These are phyloP conservation scores for Phytophthora pluvialis DNA, from an alignment of 352 stramenopile species.

Conservation along the genomic window DNA sequence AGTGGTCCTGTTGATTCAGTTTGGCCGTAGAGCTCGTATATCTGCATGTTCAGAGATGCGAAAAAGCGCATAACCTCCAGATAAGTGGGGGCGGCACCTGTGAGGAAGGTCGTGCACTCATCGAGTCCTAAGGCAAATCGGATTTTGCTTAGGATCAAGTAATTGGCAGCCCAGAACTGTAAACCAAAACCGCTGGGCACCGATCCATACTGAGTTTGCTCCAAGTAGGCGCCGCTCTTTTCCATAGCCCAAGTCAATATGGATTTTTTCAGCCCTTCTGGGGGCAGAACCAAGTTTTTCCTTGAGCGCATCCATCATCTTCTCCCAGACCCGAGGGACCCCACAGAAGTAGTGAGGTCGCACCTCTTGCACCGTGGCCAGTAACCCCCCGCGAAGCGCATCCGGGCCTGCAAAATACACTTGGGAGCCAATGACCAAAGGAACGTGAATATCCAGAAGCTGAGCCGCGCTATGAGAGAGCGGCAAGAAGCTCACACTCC, in stretches of 20 bases:
- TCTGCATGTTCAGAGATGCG: conserved; percentile 89
- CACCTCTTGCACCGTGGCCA: conserved; percentile 69
- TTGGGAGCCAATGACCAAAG: conserved; percentile 66
- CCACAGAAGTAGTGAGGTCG: conserved; percentile 82
- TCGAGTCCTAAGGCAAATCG: conserved; percentile 75
- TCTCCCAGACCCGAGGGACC: conserved; percentile 89
- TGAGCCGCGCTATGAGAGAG: conserved; percentile 83
- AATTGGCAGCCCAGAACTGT: conserved; percentile 80
- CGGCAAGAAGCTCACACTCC: conserved; percentile 80
- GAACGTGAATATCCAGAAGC: conserved; percentile 81
- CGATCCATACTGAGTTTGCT: conserved; percentile 74
- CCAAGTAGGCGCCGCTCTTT: conserved; percentile 31
- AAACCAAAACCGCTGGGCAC: conserved; percentile 49
- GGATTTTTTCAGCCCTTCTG: conserved; percentile 81
- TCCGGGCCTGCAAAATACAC: conserved; percentile 82
- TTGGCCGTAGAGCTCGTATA: conserved; percentile 92
- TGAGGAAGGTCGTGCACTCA: conserved; percentile 76
- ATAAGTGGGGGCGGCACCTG: conserved; percentile 69
- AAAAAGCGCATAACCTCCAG: conserved; percentile 84
- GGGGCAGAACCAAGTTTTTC: conserved; percentile 38
- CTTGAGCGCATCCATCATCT: conserved; percentile 84
- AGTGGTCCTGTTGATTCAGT: conserved; percentile 88
- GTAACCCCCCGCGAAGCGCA: conserved; percentile 68
- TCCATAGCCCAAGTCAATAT: conserved; percentile 75
- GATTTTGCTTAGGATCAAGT: conserved; percentile 82